phyloP scores from a whole-genome alignment of 768 basidiomycete species.

The Leccinum ochraceum region DNA sequence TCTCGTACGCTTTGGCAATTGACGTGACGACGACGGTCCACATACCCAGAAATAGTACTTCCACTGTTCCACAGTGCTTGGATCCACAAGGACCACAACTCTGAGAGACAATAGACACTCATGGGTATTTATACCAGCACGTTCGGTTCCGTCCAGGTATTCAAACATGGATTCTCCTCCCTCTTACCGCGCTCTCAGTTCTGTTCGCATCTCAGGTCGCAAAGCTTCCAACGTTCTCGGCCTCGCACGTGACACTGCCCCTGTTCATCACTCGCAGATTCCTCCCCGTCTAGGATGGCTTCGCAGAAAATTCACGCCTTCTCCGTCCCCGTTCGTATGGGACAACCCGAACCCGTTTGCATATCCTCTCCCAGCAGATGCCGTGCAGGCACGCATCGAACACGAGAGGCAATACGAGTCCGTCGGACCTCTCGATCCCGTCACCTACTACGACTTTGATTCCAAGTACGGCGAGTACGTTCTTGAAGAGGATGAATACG shows the following conservation, averaged over 20 bases:
- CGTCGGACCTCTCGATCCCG: background rate
- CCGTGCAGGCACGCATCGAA: conserved; percentile 1
- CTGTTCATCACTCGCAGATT: background rate
- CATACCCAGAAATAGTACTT: background rate
- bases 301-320: background rate
- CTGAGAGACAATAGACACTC: background rate
- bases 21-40: background rate
- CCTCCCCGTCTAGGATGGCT: background rate
- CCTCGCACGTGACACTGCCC: background rate
- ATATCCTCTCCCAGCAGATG: background rate
- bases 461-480: background rate
- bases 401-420: conserved; percentile 1
- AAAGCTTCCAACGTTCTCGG: background rate
- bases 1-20: background rate
- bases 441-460: background rate
- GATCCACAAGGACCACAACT: background rate
- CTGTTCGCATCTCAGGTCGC: background rate
- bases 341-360: conserved; percentile 18
- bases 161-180: background rate
- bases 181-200: background rate
- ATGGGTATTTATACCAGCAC: background rate
- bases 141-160: background rate
- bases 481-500: background rate
- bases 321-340: conserved; percentile 15
- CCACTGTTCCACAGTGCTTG: background rate